A percentile compares a stretch with the other conserved stretches of the same genome.
Evolutionary conservation across 768 basidiomycete genomes (phyloP).

Genomic region (Tulasnella sp.): DNA sequence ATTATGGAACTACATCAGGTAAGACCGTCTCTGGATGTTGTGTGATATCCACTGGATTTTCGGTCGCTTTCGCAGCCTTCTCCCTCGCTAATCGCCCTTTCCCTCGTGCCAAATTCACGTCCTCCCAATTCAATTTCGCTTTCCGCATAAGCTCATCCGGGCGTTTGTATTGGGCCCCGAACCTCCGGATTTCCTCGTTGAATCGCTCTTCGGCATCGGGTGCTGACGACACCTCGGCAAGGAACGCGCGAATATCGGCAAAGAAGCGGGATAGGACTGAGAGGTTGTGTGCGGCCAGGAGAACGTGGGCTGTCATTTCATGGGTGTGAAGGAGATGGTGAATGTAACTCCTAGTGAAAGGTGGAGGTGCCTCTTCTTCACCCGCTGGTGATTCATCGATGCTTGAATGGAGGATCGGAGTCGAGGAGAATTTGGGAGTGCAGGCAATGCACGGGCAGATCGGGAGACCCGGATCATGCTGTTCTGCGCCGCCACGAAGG

Average conservation of each 20-base stretch:
- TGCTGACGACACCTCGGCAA: slow-evolving; percentile 19
- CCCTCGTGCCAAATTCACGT: slow-evolving; percentile 61
- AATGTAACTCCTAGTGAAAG: slow-evolving; percentile 54
- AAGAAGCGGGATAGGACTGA: slow-evolving; percentile 60
- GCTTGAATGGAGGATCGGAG: slow-evolving; percentile 24
- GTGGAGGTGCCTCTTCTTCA: slow-evolving; percentile 1
- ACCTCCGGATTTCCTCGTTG: slow-evolving; percentile 36
- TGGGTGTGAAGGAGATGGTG: slow-evolving; percentile 84
- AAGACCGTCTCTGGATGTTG: background rate
- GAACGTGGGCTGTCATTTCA: slow-evolving; percentile 78
- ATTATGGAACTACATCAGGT: background rate
- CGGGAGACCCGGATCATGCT: slow-evolving; percentile 3
- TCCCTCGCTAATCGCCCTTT: slow-evolving; percentile 68
- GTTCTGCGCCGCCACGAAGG: slow-evolving; percentile 38
- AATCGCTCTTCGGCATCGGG: slow-evolving; percentile 39
- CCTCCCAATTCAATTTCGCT: slow-evolving; percentile 51
- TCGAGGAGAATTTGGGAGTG: slow-evolving; percentile 24
- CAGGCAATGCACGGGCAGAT: slow-evolving; percentile 28
- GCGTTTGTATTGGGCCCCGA: background rate
- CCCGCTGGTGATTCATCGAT: slow-evolving; percentile 23
- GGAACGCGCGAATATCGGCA: slow-evolving; percentile 42
- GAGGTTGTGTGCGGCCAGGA: slow-evolving; percentile 71
- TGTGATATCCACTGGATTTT: background rate
- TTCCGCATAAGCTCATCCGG: slow-evolving; percentile 37
- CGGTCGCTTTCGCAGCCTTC: slow-evolving; percentile 35